Base-by-base conservation (phyloP, 148 eudicot genomes). In the Camellia sinensis region DNA sequence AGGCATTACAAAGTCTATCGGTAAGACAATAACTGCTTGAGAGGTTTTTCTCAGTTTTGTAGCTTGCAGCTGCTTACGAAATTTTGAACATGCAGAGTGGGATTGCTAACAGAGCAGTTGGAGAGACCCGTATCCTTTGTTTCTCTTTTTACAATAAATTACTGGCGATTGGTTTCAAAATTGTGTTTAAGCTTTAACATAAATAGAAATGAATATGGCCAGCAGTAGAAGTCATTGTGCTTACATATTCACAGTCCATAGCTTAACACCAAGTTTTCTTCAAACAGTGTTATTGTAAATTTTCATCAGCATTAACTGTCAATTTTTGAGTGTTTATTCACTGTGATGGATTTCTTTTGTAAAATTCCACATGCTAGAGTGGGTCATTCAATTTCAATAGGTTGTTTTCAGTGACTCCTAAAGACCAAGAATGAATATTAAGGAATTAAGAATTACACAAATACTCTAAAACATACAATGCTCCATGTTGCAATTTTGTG, bases 151-250 rank as follows among this genome's bases (percentile, higher is more conserved):
- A 66, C 57, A 17, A 57, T 73, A 69, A 83, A 57, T 21, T 70
- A 29, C 19, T 63, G 19, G 40, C 29, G 21, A 17, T 15, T 21
- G 67, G 12, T 11, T 53, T 79, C 1, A 17, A 22, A 17, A 71
- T 67, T 68, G 13, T 50, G 59, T 73, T 62, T 71, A 72, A 60
- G 21, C 81, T 74, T 83, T 82, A 78, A 78, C 88, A 75, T 67
- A 14, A 44, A 83, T 67, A 91, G 98, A 91, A 90, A 95, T 95
- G 98, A 95, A 95, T 76, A 88, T 90, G 88, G 88, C 97, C 52
- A 95, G 98, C 86, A 95, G 98, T 84, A 84, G 98, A 89, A 92
- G 98, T 83, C 98, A 95, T 80, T 93, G 95, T 73, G 78, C 90
- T 19, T 95, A 93, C 86, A 89, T 89, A 83, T 91, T 95, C 81